A percentile compares a stretch with the other conserved stretches of the same genome.
These are phyloP conservation scores for Blakeslea trispora DNA, from an alignment of 371 early-diverging fungal species.

Conservation along the genomic window DNA sequence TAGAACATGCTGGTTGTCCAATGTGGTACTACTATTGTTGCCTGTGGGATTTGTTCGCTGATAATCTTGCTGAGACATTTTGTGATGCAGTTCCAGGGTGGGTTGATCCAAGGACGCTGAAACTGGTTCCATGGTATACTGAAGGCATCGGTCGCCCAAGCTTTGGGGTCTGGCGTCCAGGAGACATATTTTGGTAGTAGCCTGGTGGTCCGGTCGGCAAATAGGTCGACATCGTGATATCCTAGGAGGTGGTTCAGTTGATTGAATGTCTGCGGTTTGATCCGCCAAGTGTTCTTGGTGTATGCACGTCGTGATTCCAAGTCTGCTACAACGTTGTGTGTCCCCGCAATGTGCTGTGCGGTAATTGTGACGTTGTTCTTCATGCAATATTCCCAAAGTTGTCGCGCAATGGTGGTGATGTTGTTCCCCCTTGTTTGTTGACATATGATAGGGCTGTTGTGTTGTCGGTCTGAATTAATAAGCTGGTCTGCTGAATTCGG, in stretches of 20 bases:
- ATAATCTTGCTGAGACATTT: too few species aligned
- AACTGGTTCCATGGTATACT: conserved; percentile 14
- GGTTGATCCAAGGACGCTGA: too few species aligned
- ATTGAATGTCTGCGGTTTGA: conserved; percentile 6
- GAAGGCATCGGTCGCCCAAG: conserved; percentile 15
- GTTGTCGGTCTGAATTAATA: conserved; percentile 34
- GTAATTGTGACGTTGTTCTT: conserved; percentile 10
- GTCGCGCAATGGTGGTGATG: too few species aligned
- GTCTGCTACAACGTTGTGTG: conserved; percentile 17
- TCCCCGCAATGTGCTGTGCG: conserved; percentile 27
- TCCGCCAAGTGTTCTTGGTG: conserved; percentile 22
- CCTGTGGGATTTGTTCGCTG: too few species aligned
- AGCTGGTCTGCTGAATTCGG: conserved; percentile 5
- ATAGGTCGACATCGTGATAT: conserved; percentile 16
- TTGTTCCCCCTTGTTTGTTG: conserved; percentile 34
- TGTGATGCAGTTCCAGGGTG: too few species aligned
- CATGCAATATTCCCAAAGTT: conserved; percentile 25
- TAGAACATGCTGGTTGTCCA: too few species aligned
- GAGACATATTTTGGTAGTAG: conserved; percentile 22
- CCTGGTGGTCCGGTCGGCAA: conserved; percentile 15
- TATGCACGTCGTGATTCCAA: conserved; percentile 16
- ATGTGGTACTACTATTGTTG: too few species aligned
- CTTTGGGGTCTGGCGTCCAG: conserved; percentile 16
- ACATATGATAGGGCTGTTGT: conserved; percentile 25
- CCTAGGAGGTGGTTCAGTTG: conserved; percentile 8